Base-by-base conservation (phyloP, 768 basidiomycete genomes). In the Trametopsis cervina region DNA sequence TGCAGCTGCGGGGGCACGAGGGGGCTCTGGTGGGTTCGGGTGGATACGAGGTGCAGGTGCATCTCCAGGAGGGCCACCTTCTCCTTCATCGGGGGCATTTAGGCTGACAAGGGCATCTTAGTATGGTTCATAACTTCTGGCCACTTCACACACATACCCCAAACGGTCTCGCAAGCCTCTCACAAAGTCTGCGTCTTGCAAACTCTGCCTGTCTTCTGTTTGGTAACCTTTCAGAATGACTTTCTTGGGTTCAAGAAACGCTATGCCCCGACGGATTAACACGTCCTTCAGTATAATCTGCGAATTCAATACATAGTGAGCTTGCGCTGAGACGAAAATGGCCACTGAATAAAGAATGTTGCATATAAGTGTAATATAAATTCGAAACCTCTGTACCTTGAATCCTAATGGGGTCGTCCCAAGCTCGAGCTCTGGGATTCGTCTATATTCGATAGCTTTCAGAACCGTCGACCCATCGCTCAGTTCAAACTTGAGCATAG, bases 321-420 rank as follows among this genome's bases (percentile, higher is more conserved):
- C 29, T 15, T 33, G 15, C 15, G 29, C 15, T 33, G 29, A n/a
- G n/a, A n/a, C 29, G 29, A 33, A 33, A 15, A 7, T 33, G 15
- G 15, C 9, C 7, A 33, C 29, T 7, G 15, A 33, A 33, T 33
- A 15, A 33, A 33, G 15, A 15, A 15, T 15, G 9, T 33, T 15
- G 29, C 15, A 33, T 7, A 11, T 44, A 25, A 44, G 23, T 11
- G 24, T 11, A 17, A 44, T 9, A 11, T 29, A 44, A 25, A 20
- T 36, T 40, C 17, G 11, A 18, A 42, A 27, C 6, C 35, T 5
- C 48, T 54, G 33, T 43, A 89, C 93, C 73, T 97, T 97, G 59
- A 69, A 87, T 7, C 94, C 94, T 24, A 94, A 68, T 2, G 77
- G 77, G 0, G 92, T 95, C 17, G 74, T 77, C 6, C 85, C 88